A percentile compares a stretch with the other conserved stretches of the same genome.
These are phyloP conservation scores for Phascolomyces articulosus DNA, from an alignment of 371 early-diverging fungal species.

Conservation along the genomic window DNA sequence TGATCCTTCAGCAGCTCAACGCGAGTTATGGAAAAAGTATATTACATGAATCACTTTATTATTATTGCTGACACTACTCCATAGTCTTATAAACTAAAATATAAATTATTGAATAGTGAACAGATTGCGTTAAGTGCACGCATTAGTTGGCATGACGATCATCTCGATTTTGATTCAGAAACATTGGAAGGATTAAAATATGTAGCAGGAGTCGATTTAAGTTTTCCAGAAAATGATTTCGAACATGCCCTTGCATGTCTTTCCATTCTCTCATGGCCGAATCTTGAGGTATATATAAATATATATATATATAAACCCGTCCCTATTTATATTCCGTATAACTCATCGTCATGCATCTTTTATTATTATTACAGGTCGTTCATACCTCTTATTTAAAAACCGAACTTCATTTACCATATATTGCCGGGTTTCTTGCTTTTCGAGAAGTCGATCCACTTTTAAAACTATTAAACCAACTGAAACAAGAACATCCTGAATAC, in stretches of 20 bases:
- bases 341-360: too few relatives aligned
- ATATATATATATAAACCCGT: too few relatives aligned
- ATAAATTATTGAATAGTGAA: conserved; percentile 12
- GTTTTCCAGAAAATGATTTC: conserved; percentile 67
- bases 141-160: conserved; percentile 16
- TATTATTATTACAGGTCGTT: conserved; percentile 47
- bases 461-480: conserved; percentile 55
- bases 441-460: conserved; percentile 76
- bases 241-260: conserved; percentile 79
- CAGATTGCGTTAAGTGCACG: conserved; percentile 16
- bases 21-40: conserved; percentile 26
- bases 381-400: conserved; percentile 57
- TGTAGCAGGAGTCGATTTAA: conserved; percentile 86
- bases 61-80: not conserved
- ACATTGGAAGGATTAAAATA: conserved; percentile 52
- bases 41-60: not conserved
- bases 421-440: conserved; percentile 89
- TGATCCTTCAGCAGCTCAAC: conserved; percentile 27
- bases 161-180: conserved; percentile 25
- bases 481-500: conserved; percentile 49
- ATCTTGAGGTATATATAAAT: conserved; percentile 40
- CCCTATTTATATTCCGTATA: too few relatives aligned
- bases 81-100: too few relatives aligned
- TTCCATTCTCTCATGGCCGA: conserved; percentile 68
- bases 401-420: conserved; percentile 75